Percentiles rank a stretch among this genome's conserved stretches.
phyloP scores from a whole-genome alignment of 2,329 filamentous ascomycete species.

The Cladosporium oxysporum region DNA sequence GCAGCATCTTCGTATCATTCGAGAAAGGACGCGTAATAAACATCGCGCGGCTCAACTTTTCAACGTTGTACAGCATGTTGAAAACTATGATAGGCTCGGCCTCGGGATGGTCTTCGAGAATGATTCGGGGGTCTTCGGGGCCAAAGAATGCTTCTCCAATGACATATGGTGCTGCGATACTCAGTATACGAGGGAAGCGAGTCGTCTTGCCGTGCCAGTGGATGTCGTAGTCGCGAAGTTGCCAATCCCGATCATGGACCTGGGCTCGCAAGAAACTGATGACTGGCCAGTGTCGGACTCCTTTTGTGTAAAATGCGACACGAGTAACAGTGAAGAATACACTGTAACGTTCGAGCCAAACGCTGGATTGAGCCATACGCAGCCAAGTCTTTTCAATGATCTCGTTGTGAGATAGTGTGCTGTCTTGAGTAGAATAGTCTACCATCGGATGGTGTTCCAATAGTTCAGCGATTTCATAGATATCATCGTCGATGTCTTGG shows the following conservation, averaged over 20 bases:
- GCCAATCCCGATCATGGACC: constrained; percentile 30
- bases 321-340: constrained; percentile 20
- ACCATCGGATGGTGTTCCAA: constrained; percentile 2
- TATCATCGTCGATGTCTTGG: constrained; percentile 5
- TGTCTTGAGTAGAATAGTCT: constrained; percentile 6
- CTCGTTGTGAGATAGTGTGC: neutral
- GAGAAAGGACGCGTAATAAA: constrained; percentile 30
- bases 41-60: constrained; percentile 27
- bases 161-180: constrained; percentile 27
- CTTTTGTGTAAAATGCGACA: constrained; percentile 21
- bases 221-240: constrained; percentile 25
- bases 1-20: constrained; percentile 27
- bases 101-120: constrained; percentile 30
- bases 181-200: constrained; percentile 29
- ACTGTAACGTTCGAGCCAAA: constrained; percentile 9
- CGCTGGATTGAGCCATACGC: constrained; percentile 11
- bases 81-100: constrained; percentile 34
- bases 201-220: constrained; percentile 27
- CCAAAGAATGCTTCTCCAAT: constrained; percentile 25
- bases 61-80: constrained; percentile 31
- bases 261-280: constrained; percentile 34
- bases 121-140: constrained; percentile 32
- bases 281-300: constrained; percentile 24
- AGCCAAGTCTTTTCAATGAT: constrained; percentile 8
- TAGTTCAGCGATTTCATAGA: neutral